These are phyloP conservation scores for Fomitopsis serialis DNA, from an alignment of 768 basidiomycete species.

Conservation along the genomic window DNA sequence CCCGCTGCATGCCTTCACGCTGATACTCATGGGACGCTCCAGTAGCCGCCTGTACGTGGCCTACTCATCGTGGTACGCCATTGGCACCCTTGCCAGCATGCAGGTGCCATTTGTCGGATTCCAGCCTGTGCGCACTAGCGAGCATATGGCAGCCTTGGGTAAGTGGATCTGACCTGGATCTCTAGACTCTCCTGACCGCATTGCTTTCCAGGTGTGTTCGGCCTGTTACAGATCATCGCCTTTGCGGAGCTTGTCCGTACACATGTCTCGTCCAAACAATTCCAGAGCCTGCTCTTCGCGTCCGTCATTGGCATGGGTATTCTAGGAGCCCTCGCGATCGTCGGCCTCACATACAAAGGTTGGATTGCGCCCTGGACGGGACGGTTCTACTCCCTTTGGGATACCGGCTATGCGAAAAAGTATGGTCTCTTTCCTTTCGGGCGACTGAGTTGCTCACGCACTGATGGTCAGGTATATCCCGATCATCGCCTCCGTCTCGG, in stretches of 20 bases:
- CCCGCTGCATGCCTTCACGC: slow-evolving; percentile 89
- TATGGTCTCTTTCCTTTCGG: slow-evolving; percentile 23
- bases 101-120: slow-evolving; percentile 99
- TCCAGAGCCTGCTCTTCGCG: slow-evolving; percentile 72
- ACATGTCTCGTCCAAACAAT: slow-evolving; percentile 88
- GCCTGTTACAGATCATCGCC: slow-evolving; percentile 91
- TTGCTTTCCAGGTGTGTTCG: slow-evolving; percentile 71
- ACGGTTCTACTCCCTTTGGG: slow-evolving; percentile 98
- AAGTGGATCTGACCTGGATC: slow-evolving; percentile 16
- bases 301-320: slow-evolving; percentile 66
- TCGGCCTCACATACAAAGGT: slow-evolving; percentile 83
- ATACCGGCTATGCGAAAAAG: slow-evolving; percentile 99
- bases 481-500: slow-evolving; percentile 97
- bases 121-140: slow-evolving; percentile 94
- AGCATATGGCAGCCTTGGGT: slow-evolving; percentile 99
- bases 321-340: slow-evolving; percentile 68
- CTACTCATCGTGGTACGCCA: slow-evolving; percentile 96
- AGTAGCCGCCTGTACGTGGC: slow-evolving; percentile 88
- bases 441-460: background rate
- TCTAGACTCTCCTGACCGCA: background rate
- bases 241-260: slow-evolving; percentile 87
- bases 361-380: slow-evolving; percentile 99
- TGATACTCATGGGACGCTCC: slow-evolving; percentile 95
- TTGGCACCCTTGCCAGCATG: slow-evolving; percentile 97
- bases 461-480: slow-evolving; percentile 65